Base-by-base conservation (phyloP, 2,329 filamentous ascomycete genomes). In the Calonectria honghensis region DNA sequence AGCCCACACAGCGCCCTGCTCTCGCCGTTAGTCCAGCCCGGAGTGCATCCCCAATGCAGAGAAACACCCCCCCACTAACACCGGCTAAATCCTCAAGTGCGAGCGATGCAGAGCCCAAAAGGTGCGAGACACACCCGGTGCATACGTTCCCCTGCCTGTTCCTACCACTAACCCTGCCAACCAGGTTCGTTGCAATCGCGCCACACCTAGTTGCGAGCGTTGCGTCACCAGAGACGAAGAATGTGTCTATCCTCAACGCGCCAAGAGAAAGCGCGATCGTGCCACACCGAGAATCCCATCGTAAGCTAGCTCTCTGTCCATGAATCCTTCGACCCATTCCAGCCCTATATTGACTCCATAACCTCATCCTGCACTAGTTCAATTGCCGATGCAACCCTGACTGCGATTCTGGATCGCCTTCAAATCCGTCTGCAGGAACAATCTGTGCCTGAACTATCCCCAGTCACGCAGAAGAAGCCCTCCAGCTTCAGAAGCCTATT, bases 31-130 rank as follows among this genome's bases (percentile, higher is more conserved):
- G 57, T 63, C 24, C 11, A 27, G 37, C 57, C 35, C 37, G 7
- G 24, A 18, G 37, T 7, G 18, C 57, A 16, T 63, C 24, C 37
- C 37, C 35, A 20, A 20, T 27, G 35, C 9, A 39, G 14, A 41
- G 39, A 24, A 27, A 7, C 35, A 63, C 3, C 24, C 57, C 57
- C 24, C 24, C 37, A 63, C 57, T 63, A 63, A 63, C 57, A 27
- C 24, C n/a, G 37, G 16, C 57, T 63, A 16, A 27, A 39, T 27
- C 57, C 32, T 37, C 18, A 7, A 61, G 57, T 63, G 57, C 57
- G 37, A 63, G 16, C 14, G 57, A 63, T 63, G 57, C 24, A 63
- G 57, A n/a, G 57, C 57, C 57, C 57, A 63, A 39, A 63, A 63
- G 37, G 57, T 63, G 27, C 35, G 24, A 10, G n/a, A 27, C n/a